A percentile compares a stretch with the other conserved stretches of the same genome.
Evolutionary conservation across 257 asterid genomes (phyloP).

Genomic region (Capsicum pubescens): DNA sequence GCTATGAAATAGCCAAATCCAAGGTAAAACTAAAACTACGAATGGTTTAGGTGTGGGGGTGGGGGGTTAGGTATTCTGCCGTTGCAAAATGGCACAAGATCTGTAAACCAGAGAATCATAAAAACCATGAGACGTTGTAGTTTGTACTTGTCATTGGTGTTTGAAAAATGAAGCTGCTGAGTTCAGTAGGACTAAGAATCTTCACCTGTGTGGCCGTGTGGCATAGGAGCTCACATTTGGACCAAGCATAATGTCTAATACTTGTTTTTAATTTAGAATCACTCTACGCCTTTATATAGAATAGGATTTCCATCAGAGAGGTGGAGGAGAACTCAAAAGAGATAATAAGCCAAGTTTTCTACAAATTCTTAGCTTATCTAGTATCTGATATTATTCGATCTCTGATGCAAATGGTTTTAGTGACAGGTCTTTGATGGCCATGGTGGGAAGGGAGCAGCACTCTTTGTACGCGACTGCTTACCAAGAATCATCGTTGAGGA

Average conservation of each 20-base stretch:
- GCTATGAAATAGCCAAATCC: neutral
- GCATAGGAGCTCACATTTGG: neutral
- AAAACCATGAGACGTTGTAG: neutral
- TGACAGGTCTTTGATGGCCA: constrained; percentile 95
- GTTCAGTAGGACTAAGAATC: neutral
- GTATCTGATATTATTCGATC: neutral
- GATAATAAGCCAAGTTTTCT: neutral
- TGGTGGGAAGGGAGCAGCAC: constrained; percentile 88
- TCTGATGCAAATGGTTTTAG: constrained; percentile 39
- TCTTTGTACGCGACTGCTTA: constrained; percentile 79
- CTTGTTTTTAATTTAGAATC: neutral
- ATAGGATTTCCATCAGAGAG: neutral
- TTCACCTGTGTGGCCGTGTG: neutral
- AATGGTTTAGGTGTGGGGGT: neutral
- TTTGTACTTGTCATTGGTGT: neutral
- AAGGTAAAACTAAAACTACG: neutral
- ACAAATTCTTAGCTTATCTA: neutral
- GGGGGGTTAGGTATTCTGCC: constrained; percentile 2
- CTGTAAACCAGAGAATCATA: neutral
- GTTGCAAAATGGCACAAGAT: neutral
- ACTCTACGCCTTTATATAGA: neutral
- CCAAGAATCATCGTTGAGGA: constrained; percentile 85
- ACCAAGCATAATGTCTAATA: neutral
- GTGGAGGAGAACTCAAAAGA: constrained; percentile 1
- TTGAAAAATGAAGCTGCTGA: neutral